Base-by-base conservation (phyloP, 2,329 filamentous ascomycete genomes). In the Cercospora janseana region DNA sequence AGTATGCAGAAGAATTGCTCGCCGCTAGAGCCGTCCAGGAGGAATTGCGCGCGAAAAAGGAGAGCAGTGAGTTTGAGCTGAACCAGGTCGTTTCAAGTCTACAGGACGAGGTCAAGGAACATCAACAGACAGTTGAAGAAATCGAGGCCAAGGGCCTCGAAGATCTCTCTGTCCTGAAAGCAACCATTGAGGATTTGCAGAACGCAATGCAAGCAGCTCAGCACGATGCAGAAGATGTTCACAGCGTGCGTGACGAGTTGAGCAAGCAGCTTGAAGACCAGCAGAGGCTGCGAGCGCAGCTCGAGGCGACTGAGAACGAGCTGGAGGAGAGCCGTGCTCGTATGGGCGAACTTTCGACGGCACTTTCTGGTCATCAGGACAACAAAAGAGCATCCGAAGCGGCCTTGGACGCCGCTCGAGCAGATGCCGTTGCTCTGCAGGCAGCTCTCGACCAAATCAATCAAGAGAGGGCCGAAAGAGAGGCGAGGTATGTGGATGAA, bases 31-130 rank as follows among this genome's bases (percentile, higher is more conserved):
- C 51, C 26, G 45, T 35, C 6, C 44, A 52, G 2, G 51, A 57
- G 13, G 52, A 54, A 24, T 34, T 55, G 10, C 46, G 44, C 16
- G 46, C 49, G 18, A 44, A 55, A 7, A 56, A 57, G 26, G 55
- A 62, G 18, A 55, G 43, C 21, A 53, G 60, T 35, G 58, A 46
- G 18, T 21, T 15, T 37, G 57, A 63, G 27, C 57, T 64, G 5
- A 54, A 34, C 8, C 46, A 45, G 15, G 49, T 57, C 9, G 51
- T 60, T 20, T 54, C 55, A 40, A 51, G 55, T 12, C 48, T 63
- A 24, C 60, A 63, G 47, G 18, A 6, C 18, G 55, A 57, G 24
- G 44, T 61, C 2, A 34, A 49, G 10, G 49, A 58, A 40, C 46
- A 51, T 9, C 54, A 59, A 42, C 54, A 57, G 34, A 49, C 42